These are phyloP conservation scores for Nakazawaea holstii DNA, from an alignment of 805 yeast genomes.

Conservation along the genomic window DNA sequence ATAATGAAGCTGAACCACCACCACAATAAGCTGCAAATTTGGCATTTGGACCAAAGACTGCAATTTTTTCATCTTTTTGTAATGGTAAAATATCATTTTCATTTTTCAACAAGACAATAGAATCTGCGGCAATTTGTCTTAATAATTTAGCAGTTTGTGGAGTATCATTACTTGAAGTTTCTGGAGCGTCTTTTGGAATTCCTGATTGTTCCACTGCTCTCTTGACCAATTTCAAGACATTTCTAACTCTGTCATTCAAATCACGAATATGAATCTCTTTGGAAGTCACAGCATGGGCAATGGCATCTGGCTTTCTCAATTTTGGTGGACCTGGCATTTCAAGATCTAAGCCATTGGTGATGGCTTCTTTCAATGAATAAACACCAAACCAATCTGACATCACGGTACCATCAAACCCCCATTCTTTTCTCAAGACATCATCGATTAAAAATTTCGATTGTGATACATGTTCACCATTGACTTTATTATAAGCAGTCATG, in stretches of 20 bases:
- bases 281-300: slow-evolving; percentile 35
- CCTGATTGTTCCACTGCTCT: slow-evolving; percentile 32
- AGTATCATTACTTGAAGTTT: slow-evolving; percentile 33
- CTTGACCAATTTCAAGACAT: slow-evolving; percentile 42
- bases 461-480: slow-evolving; percentile 56
- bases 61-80: slow-evolving; percentile 30
- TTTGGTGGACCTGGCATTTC: slow-evolving; percentile 65
- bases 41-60: slow-evolving; percentile 54
- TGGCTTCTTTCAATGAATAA: slow-evolving; percentile 39
- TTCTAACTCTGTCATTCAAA: slow-evolving; percentile 43
- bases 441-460: slow-evolving; percentile 37
- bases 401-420: slow-evolving; percentile 50
- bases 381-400: slow-evolving; percentile 67
- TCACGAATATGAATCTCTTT: slow-evolving; percentile 34
- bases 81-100: slow-evolving; percentile 42
- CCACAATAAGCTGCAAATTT: slow-evolving; percentile 43
- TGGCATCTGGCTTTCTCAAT: slow-evolving; percentile 33
- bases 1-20: slow-evolving; percentile 53
- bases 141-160: slow-evolving; percentile 39
- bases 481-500: slow-evolving; percentile 61
- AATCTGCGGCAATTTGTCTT: slow-evolving; percentile 42
- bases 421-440: slow-evolving; percentile 46
- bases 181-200: slow-evolving; percentile 35
- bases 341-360: slow-evolving; percentile 53
- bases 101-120: slow-evolving; percentile 54